phyloP scores from a whole-genome alignment of 225 moss, liverwort and hornwort genomes.

The Sphagnum contortum region DNA sequence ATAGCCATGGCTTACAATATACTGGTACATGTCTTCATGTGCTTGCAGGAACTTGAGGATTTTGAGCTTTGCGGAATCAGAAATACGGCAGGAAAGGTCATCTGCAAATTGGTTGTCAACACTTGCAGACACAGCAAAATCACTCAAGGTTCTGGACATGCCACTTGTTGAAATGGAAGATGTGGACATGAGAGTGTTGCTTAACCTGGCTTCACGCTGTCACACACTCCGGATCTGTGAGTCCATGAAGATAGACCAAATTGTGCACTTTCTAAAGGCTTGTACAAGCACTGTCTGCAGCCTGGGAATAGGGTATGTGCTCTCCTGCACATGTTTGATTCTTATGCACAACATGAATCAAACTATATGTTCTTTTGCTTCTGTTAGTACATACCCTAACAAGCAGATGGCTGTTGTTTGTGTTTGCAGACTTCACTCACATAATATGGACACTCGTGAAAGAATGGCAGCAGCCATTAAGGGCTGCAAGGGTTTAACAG shows the following conservation, averaged over 20 bases:
- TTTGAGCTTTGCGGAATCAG: conserved; percentile 29
- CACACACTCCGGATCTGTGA: conserved; percentile 30
- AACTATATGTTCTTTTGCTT: neutral
- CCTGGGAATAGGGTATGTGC: conserved; percentile 39
- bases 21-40: too few relatives aligned
- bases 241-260: conserved; percentile 20
- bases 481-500: conserved; percentile 17
- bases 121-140: conserved; percentile 19
- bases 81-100: conserved; percentile 9
- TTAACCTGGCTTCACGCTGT: conserved; percentile 30
- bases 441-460: conserved; percentile 34
- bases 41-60: conserved; percentile 13
- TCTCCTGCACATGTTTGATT: too few relatives aligned
- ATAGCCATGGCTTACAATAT: too few relatives aligned
- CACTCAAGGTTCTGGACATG: conserved; percentile 33
- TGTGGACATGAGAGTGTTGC: conserved; percentile 28
- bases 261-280: conserved; percentile 25
- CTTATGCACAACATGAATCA: too few relatives aligned
- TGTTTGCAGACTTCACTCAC: conserved; percentile 35
- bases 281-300: conserved; percentile 11
- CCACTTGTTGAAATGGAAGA: conserved; percentile 30
- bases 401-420: neutral
- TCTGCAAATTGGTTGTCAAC: conserved; percentile 21
- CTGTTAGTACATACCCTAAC: too few relatives aligned
- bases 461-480: conserved; percentile 38